Conservation (phyloP, 2,329 filamentous ascomycete species). For the Alternaria sp. region DNA sequence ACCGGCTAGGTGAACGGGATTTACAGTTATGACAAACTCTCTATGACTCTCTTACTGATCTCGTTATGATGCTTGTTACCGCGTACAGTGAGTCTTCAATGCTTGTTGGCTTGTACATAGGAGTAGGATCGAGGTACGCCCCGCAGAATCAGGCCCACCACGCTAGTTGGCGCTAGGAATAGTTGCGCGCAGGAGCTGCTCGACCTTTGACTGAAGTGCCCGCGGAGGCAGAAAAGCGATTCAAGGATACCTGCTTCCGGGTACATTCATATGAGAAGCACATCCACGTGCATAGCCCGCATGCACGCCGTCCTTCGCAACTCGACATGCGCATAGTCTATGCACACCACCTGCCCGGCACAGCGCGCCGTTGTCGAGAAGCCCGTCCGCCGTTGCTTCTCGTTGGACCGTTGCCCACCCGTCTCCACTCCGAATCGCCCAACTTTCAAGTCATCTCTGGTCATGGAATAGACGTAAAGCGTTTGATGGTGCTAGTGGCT, state of each 20-base stretch:
- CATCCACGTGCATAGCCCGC: not conserved
- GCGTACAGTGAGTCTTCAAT: not conserved
- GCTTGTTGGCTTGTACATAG: not conserved
- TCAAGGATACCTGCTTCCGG: not conserved
- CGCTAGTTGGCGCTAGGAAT: slow-evolving; percentile 1
- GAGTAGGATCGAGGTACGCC: not conserved
- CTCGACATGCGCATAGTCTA: not conserved
- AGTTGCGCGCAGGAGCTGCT: not conserved
- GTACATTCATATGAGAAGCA: not conserved
- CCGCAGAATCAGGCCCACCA: not conserved
- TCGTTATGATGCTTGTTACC: not conserved
- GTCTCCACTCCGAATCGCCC: not conserved
- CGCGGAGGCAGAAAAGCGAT: slow-evolving; percentile 1
- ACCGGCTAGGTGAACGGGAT: no score
- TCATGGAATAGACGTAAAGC: slow-evolving; percentile 4
- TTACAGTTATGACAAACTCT: not conserved
- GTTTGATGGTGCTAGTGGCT: slow-evolving; percentile 15
- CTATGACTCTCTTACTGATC: not conserved
- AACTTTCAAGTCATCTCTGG: not conserved
- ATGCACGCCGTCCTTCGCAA: not conserved
- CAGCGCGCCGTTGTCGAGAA: slow-evolving; percentile 12
- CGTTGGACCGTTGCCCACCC: not conserved
- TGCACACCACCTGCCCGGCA: slow-evolving; percentile 3
- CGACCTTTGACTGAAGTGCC: slow-evolving; percentile 4
- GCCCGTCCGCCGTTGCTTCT: slow-evolving; percentile 3